Conservation (phyloP, 2,329 filamentous ascomycete species). For the Cordyceps cateniannulata region DNA sequence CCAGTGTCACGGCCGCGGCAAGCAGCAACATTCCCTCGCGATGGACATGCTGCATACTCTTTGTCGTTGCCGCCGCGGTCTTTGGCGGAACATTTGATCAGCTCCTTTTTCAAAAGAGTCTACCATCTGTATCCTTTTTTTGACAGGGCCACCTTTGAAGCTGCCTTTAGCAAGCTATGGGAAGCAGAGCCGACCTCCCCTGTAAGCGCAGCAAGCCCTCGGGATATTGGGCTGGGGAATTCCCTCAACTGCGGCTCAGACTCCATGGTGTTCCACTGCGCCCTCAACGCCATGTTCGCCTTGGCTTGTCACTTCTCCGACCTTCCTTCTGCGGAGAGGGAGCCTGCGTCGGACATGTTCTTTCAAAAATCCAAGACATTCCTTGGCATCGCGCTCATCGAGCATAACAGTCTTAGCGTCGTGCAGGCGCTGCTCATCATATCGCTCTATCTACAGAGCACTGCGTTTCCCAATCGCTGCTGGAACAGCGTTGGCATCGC, state of each 20-base stretch:
- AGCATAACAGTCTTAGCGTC: conserved; percentile 27
- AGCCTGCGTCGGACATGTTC: conserved; percentile 21
- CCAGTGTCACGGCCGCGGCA: background rate
- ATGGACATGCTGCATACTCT: background rate
- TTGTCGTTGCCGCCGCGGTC: background rate
- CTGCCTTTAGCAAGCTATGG: background rate
- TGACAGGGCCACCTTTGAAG: background rate
- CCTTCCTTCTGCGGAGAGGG: conserved; percentile 17
- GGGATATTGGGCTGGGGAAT: background rate
- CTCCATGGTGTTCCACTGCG: conserved; percentile 30
- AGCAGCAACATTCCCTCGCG: background rate
- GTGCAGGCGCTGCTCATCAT: conserved; percentile 32
- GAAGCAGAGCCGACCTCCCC: background rate
- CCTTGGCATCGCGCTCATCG: conserved; percentile 25
- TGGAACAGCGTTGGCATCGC: conserved; percentile 29
- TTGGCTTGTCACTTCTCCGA: conserved; percentile 32
- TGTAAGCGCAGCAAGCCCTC: background rate
- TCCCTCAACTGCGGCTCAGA: background rate
- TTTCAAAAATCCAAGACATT: conserved; percentile 26
- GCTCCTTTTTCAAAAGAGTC: background rate
- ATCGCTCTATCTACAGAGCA: conserved; percentile 31
- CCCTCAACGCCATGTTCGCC: conserved; percentile 35
- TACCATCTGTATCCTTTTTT: background rate
- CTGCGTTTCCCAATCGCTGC: conserved; percentile 30
- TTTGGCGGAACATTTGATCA: background rate